phyloP scores from a whole-genome alignment of 2,329 filamentous ascomycete species.

The Aspergillus oerlinghausenensis region DNA sequence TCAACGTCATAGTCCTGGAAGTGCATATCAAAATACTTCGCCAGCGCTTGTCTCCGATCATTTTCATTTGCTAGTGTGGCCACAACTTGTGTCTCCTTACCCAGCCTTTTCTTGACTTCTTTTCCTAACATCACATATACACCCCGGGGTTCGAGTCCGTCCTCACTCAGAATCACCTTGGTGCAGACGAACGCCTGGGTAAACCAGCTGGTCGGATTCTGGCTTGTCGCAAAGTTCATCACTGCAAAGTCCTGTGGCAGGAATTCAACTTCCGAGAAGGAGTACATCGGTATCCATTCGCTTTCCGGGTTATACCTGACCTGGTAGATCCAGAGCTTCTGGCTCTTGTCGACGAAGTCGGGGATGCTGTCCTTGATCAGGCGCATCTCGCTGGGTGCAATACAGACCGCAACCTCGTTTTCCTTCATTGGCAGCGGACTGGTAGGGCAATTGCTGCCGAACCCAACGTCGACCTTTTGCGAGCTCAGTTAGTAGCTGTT shows the following conservation, averaged over 20 bases:
- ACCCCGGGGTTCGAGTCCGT: slow-evolving; percentile 45
- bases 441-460: slow-evolving; percentile 60
- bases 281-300: slow-evolving; percentile 59
- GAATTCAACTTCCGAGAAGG: slow-evolving; percentile 64
- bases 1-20: slow-evolving; percentile 48
- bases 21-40: slow-evolving; percentile 50
- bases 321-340: slow-evolving; percentile 61
- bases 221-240: slow-evolving; percentile 56
- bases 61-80: slow-evolving; percentile 47
- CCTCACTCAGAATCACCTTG: slow-evolving; percentile 51
- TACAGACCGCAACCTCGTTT: slow-evolving; percentile 34
- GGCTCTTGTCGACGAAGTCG: slow-evolving; percentile 39
- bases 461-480: slow-evolving; percentile 53
- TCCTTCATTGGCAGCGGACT: slow-evolving; percentile 52
- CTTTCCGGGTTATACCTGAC: slow-evolving; percentile 46
- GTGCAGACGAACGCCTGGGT: slow-evolving; percentile 50
- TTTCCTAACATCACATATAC: slow-evolving; percentile 50
- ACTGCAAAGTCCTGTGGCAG: slow-evolving; percentile 56
- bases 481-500: slow-evolving; percentile 30
- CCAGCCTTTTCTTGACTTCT: slow-evolving; percentile 51
- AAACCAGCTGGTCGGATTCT: slow-evolving; percentile 49
- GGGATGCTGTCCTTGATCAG: slow-evolving; percentile 48
- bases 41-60: slow-evolving; percentile 51
- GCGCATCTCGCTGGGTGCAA: slow-evolving; percentile 55
- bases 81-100: slow-evolving; percentile 48